Evolutionary conservation across 1,284 basidiomycete species (phyloP).

Genomic region (Mycosarcoma maydis): DNA sequence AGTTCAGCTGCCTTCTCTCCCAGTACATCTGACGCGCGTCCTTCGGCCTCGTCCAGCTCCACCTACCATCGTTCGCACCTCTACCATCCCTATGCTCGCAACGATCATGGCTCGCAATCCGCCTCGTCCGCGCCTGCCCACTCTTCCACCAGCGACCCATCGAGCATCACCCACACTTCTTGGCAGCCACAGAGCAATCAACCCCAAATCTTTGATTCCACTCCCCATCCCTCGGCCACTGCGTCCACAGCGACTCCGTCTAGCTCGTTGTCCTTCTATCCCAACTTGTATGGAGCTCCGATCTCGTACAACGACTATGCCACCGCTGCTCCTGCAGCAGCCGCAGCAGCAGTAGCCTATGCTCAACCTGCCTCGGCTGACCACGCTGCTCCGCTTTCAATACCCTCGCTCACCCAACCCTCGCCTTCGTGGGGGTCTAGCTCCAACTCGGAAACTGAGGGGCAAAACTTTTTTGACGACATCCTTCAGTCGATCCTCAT

Average conservation of each 20-base stretch:
- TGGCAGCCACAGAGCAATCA: slow-evolving; percentile 18
- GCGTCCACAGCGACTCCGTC: slow-evolving; percentile 6
- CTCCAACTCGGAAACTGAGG: slow-evolving; percentile 33
- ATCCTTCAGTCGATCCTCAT: slow-evolving; percentile 47
- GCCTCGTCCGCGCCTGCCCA: not conserved
- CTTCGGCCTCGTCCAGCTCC: slow-evolving; percentile 3
- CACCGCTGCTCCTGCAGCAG: slow-evolving; percentile 2
- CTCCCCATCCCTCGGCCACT: not conserved
- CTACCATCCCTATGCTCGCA: slow-evolving; percentile 28
- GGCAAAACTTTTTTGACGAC: slow-evolving; percentile 47
- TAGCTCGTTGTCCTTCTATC: slow-evolving; percentile 13
- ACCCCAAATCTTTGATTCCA: slow-evolving; percentile 10
- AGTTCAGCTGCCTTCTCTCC: slow-evolving; percentile 2
- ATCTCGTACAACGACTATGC: slow-evolving; percentile 23
- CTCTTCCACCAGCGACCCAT: not conserved
- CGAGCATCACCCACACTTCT: slow-evolving; percentile 3
- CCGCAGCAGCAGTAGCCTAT: no score
- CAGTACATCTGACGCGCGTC: slow-evolving; percentile 1
- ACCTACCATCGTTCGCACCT: slow-evolving; percentile 16
- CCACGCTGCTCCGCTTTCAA: slow-evolving; percentile 20
- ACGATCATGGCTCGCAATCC: slow-evolving; percentile 6
- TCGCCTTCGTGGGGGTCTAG: slow-evolving; percentile 42
- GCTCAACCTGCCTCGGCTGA: slow-evolving; percentile 1
- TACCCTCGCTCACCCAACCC: slow-evolving; percentile 32
- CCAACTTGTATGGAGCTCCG: slow-evolving; percentile 24